Evolutionary conservation across 1,139 yeast species (phyloP).

Genomic region (Yamadazyma mexicana): DNA sequence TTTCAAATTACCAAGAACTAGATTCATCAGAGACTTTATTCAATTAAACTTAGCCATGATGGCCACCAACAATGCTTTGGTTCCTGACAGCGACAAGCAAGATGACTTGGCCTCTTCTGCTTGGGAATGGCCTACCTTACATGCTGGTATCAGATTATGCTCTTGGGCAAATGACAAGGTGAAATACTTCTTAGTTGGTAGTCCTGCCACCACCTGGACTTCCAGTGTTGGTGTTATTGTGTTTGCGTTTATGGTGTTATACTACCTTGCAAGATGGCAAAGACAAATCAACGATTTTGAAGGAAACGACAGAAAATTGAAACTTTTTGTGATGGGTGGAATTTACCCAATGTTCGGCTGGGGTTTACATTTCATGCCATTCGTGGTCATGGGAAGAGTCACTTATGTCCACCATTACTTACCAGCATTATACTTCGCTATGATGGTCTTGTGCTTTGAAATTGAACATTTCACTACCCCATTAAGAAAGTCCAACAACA

Average conservation of each 20-base stretch:
- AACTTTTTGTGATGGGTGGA: constrained; percentile 69
- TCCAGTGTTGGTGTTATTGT: constrained; percentile 68
- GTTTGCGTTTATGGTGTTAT: constrained; percentile 57
- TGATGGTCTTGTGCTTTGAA: constrained; percentile 75
- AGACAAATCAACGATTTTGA: constrained; percentile 81
- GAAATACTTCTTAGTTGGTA: constrained; percentile 88
- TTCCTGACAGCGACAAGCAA: constrained; percentile 88
- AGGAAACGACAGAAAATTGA: constrained; percentile 28
- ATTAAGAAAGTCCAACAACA: constrained; percentile 33
- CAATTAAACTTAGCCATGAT: constrained; percentile 96
- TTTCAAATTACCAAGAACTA: constrained; percentile 79
- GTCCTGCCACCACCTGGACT: constrained; percentile 95
- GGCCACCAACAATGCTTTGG: constrained; percentile 86
- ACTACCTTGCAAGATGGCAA: constrained; percentile 84
- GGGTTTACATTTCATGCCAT: constrained; percentile 91
- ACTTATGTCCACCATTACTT: constrained; percentile 96
- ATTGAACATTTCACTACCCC: constrained; percentile 61
- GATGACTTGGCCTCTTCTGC: constrained; percentile 90
- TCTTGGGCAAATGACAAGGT: constrained; percentile 84
- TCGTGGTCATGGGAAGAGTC: constrained; percentile 94
- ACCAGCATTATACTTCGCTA: constrained; percentile 95
- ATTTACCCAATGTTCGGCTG: constrained; percentile 92
- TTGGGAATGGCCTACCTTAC: constrained; percentile 98
- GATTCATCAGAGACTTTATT: constrained; percentile 83
- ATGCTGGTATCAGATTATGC: constrained; percentile 92